Evolutionary conservation across 768 basidiomycete genomes (phyloP).

Genomic region (Austroboletus festivus): DNA sequence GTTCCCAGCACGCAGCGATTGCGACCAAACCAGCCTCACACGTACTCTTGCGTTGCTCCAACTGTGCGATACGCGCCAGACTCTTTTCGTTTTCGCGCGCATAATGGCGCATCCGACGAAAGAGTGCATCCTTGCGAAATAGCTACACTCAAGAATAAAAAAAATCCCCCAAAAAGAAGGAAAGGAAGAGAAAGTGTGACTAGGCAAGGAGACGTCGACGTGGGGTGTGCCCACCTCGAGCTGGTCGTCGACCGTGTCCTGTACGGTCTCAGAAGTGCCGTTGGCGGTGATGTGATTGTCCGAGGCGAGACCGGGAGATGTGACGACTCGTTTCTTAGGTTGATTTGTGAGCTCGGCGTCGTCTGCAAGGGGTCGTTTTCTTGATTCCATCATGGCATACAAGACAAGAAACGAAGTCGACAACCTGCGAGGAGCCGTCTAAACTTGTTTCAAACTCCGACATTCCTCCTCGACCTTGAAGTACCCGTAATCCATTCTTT

Average conservation of each 20-base stretch:
- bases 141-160: slow-evolving; percentile 39
- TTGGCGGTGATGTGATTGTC: slow-evolving; percentile 47
- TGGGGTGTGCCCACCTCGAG: slow-evolving; percentile 54
- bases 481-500: no score
- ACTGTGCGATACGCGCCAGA: slow-evolving; percentile 54
- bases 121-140: slow-evolving; percentile 87
- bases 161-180: no score
- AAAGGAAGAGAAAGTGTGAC: slow-evolving; percentile 18
- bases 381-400: slow-evolving; percentile 48
- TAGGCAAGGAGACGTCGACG: slow-evolving; percentile 17
- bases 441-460: slow-evolving; percentile 31
- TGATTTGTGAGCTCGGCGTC: slow-evolving; percentile 43
- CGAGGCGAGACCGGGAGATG: slow-evolving; percentile 41
- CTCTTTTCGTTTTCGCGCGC: slow-evolving; percentile 70
- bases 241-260: slow-evolving; percentile 51
- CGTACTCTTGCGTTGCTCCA: slow-evolving; percentile 62
- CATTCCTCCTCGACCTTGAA: no score
- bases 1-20: slow-evolving; percentile 77
- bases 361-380: slow-evolving; percentile 56
- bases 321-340: slow-evolving; percentile 56
- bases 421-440: slow-evolving; percentile 5
- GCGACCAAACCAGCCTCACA: slow-evolving; percentile 72
- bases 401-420: slow-evolving; percentile 12
- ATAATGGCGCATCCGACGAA: slow-evolving; percentile 80
- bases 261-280: slow-evolving; percentile 27